phyloP scores from a whole-genome alignment of 768 basidiomycete species.

The Pholiota microspora region DNA sequence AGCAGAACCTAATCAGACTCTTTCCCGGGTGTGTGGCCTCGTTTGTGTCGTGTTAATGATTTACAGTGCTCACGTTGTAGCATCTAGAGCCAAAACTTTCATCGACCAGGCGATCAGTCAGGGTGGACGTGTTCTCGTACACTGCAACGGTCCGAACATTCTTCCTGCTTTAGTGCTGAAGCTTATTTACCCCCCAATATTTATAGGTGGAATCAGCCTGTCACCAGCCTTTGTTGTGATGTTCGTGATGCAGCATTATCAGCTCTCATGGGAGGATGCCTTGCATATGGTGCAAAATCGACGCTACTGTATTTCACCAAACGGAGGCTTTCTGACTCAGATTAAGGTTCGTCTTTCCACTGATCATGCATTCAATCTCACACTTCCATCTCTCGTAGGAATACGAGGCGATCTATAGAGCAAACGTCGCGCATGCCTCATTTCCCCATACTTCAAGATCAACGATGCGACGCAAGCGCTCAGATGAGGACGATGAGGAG shows the following conservation, averaged over 20 bases:
- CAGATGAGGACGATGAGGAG: conserved; percentile 72
- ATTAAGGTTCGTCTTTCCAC: conserved; percentile 61
- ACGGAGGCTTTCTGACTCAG: conserved; percentile 88
- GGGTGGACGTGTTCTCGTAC: conserved; percentile 80
- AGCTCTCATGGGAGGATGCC: conserved; percentile 84
- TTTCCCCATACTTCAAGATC: conserved; percentile 49
- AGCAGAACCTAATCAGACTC: conserved; percentile 89
- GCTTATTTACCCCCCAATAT: background rate
- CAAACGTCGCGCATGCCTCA: conserved; percentile 62
- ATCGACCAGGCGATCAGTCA: conserved; percentile 63
- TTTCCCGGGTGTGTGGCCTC: conserved; percentile 69
- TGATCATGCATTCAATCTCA: background rate
- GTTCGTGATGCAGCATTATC: conserved; percentile 88
- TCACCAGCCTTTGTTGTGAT: conserved; percentile 90
- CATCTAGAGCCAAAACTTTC: conserved; percentile 66
- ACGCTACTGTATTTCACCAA: conserved; percentile 91
- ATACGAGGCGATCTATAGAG: conserved; percentile 91
- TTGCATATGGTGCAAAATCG: conserved; percentile 87
- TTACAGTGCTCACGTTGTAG: background rate
- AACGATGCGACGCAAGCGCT: conserved; percentile 63
- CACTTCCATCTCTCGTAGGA: conserved; percentile 46
- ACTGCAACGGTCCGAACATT: conserved; percentile 72
- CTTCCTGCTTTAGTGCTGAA: background rate
- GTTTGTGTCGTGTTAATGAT: background rate
- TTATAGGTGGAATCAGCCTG: conserved; percentile 77